Conservation (phyloP, 192 early-diverging fungal species). For the Spizellomyces sp. region DNA sequence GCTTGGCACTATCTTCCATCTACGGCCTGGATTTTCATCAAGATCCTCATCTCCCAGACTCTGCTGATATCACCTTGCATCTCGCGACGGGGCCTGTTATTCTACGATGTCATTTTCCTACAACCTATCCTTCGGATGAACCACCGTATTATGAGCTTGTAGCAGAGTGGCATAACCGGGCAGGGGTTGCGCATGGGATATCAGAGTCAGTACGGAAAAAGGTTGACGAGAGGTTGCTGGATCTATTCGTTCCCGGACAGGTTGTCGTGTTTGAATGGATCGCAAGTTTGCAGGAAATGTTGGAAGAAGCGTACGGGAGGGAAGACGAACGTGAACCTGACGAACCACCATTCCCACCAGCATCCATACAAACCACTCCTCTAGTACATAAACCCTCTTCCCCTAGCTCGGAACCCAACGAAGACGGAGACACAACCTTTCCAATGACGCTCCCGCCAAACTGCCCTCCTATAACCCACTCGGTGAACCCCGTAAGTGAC, state of each 20-base stretch:
- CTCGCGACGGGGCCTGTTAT: slow-evolving; percentile 11
- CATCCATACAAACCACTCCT: neutral
- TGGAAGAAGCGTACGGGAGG: slow-evolving; percentile 19
- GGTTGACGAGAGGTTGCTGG: slow-evolving; percentile 51
- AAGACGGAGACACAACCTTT: neutral
- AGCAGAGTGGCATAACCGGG: slow-evolving; percentile 5
- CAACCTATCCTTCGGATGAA: slow-evolving; percentile 25
- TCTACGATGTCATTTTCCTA: slow-evolving; percentile 21
- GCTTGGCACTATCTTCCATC: slow-evolving; percentile 31
- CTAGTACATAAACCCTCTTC: neutral
- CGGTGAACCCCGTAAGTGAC: slow-evolving; percentile 65
- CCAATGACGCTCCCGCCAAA: slow-evolving; percentile 19
- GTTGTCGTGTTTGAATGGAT: slow-evolving; percentile 76
- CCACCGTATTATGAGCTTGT: slow-evolving; percentile 33
- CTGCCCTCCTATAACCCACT: slow-evolving; percentile 52
- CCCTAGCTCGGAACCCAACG: neutral
- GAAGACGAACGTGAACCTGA: neutral
- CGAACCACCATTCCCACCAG: neutral
- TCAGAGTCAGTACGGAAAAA: slow-evolving; percentile 9
- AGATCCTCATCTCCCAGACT: neutral
- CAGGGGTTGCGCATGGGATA: slow-evolving; percentile 8
- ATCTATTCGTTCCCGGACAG: slow-evolving; percentile 58
- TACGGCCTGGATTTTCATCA: slow-evolving; percentile 26
- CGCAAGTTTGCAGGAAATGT: slow-evolving; percentile 48
- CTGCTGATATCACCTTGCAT: slow-evolving; percentile 4